A percentile compares a stretch with the other conserved stretches of the same genome.
phyloP scores from a whole-genome alignment of 257 asterid genomes.

The Nicotiana undulata region DNA sequence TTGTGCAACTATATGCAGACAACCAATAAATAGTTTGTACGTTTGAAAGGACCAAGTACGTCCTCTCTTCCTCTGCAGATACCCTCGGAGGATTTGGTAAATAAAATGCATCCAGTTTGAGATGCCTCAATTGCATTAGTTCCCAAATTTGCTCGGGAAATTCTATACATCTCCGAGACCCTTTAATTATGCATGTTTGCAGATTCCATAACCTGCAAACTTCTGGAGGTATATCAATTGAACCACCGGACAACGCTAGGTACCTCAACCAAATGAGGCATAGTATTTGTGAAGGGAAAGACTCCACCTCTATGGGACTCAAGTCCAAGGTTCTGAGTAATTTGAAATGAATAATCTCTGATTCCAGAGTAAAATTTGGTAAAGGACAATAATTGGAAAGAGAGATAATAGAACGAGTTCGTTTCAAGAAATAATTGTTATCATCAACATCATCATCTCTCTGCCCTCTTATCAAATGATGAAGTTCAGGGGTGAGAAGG shows the following conservation, averaged over 20 bases:
- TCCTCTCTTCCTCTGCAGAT: not conserved
- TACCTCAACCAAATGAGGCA: too few species aligned
- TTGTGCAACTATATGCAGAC: too few species aligned
- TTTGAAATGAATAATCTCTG: not conserved
- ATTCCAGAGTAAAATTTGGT: not conserved
- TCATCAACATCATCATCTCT: too few species aligned
- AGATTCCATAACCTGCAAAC: too few species aligned
- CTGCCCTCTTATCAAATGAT: too few species aligned
- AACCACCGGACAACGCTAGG: too few species aligned
- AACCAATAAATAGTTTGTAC: too few species aligned
- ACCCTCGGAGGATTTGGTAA: too few species aligned
- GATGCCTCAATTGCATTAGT: not conserved
- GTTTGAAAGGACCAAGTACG: not conserved
- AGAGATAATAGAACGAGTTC: not conserved
- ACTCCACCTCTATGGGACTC: not conserved
- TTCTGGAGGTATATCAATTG: too few species aligned
- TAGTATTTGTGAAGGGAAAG: not conserved
- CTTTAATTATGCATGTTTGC: too few species aligned
- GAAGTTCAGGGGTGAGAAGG: too few species aligned
- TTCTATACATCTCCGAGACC: too few species aligned
- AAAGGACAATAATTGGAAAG: not conserved
- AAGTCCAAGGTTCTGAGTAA: conserved; percentile 8
- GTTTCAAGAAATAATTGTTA: not conserved
- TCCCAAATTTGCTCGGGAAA: not conserved
- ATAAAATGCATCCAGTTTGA: not conserved